Base-by-base conservation (phyloP, 1,284 basidiomycete species). In the Taiwanofungus camphoratus region DNA sequence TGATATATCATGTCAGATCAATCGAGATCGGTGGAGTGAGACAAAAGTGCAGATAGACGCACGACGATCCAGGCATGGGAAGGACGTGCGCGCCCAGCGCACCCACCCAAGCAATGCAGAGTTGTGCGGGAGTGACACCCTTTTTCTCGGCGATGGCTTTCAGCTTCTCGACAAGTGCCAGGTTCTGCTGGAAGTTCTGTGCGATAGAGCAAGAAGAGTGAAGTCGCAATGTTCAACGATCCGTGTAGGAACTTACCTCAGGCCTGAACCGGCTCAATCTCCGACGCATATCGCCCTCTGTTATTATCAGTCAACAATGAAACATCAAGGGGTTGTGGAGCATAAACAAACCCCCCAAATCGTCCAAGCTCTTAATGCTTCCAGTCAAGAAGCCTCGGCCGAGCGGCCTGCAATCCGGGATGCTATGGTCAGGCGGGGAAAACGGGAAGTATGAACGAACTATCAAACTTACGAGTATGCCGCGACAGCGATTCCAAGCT, bases 101-200 rank as follows among this genome's bases (percentile, higher is more conserved):
- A 20, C 64, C 56, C 7, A 83, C 68, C 79, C 80, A 87, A 0
- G 82, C 79, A 27, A 87, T 65, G 27, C 71, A 68, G 11, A 87
- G 63, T 58, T 85, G 81, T 0, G 74, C 72, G 0, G 75, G 60
- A 0, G 76, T 76, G 21, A 77, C 56, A 0, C 66, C 67, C 59
- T 75, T 77, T 56, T 65, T 67, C 35, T 61, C 55, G 0, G 78
- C 77, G 26, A 82, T 62, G 11, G 51, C 59, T 26, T 67, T 55
- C 30, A 79, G 54, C 12, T 55, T 56, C 13, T 78, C 67, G 2
- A 79, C 77, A 13, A 86, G 62, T 27, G 68, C 61, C 44, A 78
- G 56, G 61, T 86, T 86, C 52, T 75, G 64, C 36, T 70, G 64
- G 47, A 81, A 71, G 49, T 72, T 73, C 54, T 65, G 31, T 42